Evolutionary conservation across 2,329 filamentous ascomycete species (phyloP), one percentile per base, ranked within the genome.

Genomic region (Colletotrichum simmondsii): DNA sequence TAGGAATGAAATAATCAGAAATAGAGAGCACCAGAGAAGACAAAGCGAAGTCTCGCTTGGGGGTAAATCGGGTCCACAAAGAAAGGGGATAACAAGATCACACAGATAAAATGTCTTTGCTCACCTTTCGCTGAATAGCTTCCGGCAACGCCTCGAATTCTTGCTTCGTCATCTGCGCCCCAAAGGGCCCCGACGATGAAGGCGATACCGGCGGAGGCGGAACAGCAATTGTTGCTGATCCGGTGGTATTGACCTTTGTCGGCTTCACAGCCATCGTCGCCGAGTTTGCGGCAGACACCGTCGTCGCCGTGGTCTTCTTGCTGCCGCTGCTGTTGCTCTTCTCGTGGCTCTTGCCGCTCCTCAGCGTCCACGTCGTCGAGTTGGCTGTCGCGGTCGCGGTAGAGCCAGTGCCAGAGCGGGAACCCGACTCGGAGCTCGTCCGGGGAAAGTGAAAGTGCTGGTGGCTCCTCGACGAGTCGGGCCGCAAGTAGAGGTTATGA

Each of bases 111-210:
- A 42, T 42, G 37, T 69, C 26, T 52, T 53, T 28, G 83, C 88
- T 84, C 81, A 91, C 89, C 83, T 91, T 91, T 80, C 88, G 84
- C 77, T 87, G 84, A 65, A 91, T 84, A 19, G 87, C 87, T 28
- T 86, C 86, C 24, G 89, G 89, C 12, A 90, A 81, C 53, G 85
- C 84, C 75, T 89, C 86, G 72, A 89, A 89, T 65, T 84, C 82
- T 37, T 82, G 78, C 72, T 76, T 82, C 2, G 83, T 83, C 75
- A 83, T 81, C 26, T 73, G 75, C 60, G 74, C 76, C 35, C 70
- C 70, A 28, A 69, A 60, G 12, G 53, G 69, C 10, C 58, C 65
- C 26, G 79, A 78, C 61, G 78, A 42, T 16, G 37, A 16, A 42
- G 37, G 74, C n/a, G 70, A 72, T 10, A 60, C 65, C 14, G 65